A percentile compares a stretch with the other conserved stretches of the same genome.
Evolutionary conservation across 768 basidiomycete species (phyloP).

Genomic region (Tricholoma furcatifolium): DNA sequence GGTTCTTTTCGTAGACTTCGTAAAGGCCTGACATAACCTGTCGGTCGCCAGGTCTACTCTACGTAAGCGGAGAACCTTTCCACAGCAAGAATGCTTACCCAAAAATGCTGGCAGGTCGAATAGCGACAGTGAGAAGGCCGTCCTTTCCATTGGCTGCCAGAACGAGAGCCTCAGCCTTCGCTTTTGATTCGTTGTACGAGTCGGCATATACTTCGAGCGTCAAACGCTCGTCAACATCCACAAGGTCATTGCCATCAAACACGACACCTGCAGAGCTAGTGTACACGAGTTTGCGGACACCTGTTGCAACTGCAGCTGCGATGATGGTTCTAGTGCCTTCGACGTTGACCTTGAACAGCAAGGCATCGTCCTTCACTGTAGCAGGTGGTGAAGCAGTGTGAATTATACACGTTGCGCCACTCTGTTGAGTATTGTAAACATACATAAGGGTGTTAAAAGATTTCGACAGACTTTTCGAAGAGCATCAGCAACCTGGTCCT

Average conservation of each 20-base stretch:
- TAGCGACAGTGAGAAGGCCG: constrained; percentile 83
- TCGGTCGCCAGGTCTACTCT: constrained; percentile 83
- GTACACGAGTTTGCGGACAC: constrained; percentile 87
- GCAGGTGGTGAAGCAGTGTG: constrained; percentile 91
- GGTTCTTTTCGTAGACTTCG: constrained; percentile 75
- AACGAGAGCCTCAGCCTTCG: constrained; percentile 80
- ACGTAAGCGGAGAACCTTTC: background rate
- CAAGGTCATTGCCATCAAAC: constrained; percentile 78
- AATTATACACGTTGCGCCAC: constrained; percentile 85
- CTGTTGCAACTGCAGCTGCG: constrained; percentile 68
- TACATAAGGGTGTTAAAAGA: background rate
- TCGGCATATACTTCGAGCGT: constrained; percentile 56
- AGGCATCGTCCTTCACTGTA: constrained; percentile 54
- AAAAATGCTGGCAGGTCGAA: constrained; percentile 94
- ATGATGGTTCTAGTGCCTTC: constrained; percentile 87
- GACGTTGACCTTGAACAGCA: constrained; percentile 94
- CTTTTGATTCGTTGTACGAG: constrained; percentile 91
- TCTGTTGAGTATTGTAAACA: constrained; percentile 38
- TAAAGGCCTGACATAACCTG: constrained; percentile 82
- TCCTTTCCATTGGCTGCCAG: constrained; percentile 83
- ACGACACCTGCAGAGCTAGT: constrained; percentile 94
- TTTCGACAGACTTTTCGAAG: constrained; percentile 59
- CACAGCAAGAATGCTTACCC: constrained; percentile 53
- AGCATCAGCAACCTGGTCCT: constrained; percentile 68
- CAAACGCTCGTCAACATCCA: constrained; percentile 87